These are phyloP conservation scores for Lipomyces starkeyi DNA, from an alignment of 805 yeast species.

Conservation along the genomic window DNA sequence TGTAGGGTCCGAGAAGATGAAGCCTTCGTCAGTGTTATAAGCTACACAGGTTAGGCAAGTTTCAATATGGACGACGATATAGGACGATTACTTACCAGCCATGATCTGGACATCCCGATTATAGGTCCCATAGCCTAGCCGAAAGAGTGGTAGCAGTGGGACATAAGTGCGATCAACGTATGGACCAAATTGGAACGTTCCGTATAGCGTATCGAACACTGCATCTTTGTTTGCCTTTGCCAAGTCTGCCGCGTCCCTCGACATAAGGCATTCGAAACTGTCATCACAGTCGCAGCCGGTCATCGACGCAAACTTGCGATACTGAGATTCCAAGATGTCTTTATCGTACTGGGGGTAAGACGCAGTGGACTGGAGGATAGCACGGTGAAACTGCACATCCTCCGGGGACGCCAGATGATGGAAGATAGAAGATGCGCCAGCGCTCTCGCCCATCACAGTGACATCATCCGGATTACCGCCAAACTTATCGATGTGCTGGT, in stretches of 20 bases:
- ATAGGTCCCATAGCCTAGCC: slow-evolving; percentile 24
- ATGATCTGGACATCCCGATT: slow-evolving; percentile 22
- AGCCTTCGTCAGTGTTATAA: slow-evolving; percentile 33
- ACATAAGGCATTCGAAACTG: slow-evolving; percentile 27
- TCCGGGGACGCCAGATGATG: slow-evolving; percentile 43
- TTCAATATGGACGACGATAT: neutral
- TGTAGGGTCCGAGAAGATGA: slow-evolving; percentile 31
- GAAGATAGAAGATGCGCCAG: slow-evolving; percentile 49
- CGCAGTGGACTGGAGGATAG: slow-evolving; percentile 37
- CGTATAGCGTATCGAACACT: slow-evolving; percentile 23
- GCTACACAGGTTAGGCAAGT: slow-evolving; percentile 2
- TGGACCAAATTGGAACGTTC: slow-evolving; percentile 36
- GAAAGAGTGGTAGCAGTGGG: slow-evolving; percentile 30
- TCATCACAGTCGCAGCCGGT: slow-evolving; percentile 25
- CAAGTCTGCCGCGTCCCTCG: slow-evolving; percentile 13
- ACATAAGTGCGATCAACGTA: slow-evolving; percentile 33
- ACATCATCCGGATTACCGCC: slow-evolving; percentile 49
- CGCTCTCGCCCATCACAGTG: slow-evolving; percentile 50
- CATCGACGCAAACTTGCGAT: slow-evolving; percentile 19
- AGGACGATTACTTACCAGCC: slow-evolving; percentile 11
- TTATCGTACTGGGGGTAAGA: slow-evolving; percentile 33
- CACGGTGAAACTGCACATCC: slow-evolving; percentile 32
- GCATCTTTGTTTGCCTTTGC: slow-evolving; percentile 24
- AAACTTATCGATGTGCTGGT: slow-evolving; percentile 46
- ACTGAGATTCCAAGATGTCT: slow-evolving; percentile 23